Conservation (phyloP, 371 early-diverging fungal species). For the Polyrhizophydium stewartii region DNA sequence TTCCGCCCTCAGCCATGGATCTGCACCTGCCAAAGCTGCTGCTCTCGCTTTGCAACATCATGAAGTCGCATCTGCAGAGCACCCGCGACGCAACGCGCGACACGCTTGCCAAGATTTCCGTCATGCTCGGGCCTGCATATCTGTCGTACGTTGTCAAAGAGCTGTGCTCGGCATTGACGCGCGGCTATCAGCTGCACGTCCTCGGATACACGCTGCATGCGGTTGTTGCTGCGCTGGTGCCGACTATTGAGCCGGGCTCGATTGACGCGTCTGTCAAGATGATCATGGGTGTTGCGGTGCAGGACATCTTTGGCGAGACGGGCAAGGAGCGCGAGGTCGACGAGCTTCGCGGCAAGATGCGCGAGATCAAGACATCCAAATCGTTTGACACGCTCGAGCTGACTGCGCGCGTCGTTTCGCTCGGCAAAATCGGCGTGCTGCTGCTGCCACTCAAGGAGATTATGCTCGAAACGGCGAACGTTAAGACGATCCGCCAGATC, state of each 20-base stretch:
- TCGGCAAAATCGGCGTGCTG: constrained; percentile 60
- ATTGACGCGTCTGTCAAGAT: constrained; percentile 74
- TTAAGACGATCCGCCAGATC: constrained; percentile 68
- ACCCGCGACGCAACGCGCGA: constrained; percentile 83
- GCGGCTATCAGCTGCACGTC: constrained; percentile 90
- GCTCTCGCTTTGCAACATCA: constrained; percentile 77
- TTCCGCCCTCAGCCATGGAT: constrained; percentile 72
- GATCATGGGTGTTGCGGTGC: constrained; percentile 66
- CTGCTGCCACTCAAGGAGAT: constrained; percentile 83
- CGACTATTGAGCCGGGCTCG: constrained; percentile 51
- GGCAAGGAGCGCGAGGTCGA: constrained; percentile 87
- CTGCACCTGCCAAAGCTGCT: constrained; percentile 80
- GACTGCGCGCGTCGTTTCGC: constrained; percentile 58
- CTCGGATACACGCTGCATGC: constrained; percentile 86
- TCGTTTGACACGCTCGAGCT: constrained; percentile 82
- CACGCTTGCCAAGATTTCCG: constrained; percentile 78
- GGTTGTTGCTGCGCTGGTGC: constrained; percentile 61
- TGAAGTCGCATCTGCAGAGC: constrained; percentile 76
- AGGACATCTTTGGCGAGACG: constrained; percentile 87
- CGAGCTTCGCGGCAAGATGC: constrained; percentile 82
- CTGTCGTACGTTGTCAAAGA: constrained; percentile 84
- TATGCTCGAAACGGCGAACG: constrained; percentile 75
- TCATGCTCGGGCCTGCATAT: constrained; percentile 77
- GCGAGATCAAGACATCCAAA: constrained; percentile 78
- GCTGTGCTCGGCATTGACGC: constrained; percentile 67